Conservation (phyloP, 345 rosid species). For the Turnera subulata region DNA sequence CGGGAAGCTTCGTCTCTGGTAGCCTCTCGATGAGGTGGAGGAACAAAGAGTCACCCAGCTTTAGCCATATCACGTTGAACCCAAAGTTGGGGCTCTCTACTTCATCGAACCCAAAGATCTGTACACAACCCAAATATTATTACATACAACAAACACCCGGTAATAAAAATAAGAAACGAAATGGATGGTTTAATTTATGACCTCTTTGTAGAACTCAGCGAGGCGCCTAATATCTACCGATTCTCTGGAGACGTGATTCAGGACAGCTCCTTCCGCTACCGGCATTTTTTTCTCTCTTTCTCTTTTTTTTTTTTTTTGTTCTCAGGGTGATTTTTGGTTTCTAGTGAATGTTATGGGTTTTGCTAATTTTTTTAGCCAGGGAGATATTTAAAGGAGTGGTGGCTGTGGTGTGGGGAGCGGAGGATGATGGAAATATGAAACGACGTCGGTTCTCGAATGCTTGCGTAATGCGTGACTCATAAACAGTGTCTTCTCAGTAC, state of each 20-base stretch:
- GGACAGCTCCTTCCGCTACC: constrained; percentile 37
- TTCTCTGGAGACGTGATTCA: constrained; percentile 83
- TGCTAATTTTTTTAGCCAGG: no score
- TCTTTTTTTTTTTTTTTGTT: not conserved
- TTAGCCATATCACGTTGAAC: constrained; percentile 80
- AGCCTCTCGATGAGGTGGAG: constrained; percentile 75
- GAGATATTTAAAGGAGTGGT: no score
- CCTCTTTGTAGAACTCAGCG: constrained; percentile 77
- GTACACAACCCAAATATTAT: not conserved
- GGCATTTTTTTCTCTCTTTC: not conserved
- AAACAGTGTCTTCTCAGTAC: no score
- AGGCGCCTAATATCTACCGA: constrained; percentile 68
- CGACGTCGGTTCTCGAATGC: no score
- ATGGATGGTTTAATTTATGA: constrained; percentile 3
- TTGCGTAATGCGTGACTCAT: no score
- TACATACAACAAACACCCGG: not conserved
- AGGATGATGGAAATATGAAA: no score
- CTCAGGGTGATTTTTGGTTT: no score
- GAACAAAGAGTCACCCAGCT: constrained; percentile 51
- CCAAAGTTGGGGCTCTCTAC: constrained; percentile 65
- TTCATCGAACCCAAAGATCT: constrained; percentile 84
- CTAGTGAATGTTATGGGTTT: no score
- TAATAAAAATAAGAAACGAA: not conserved
- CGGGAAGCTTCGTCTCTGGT: constrained; percentile 67
- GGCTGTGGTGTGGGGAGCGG: no score